Base-by-base conservation (phyloP, 495 filamentous ascomycete genomes). In the Beverwykella pulmonaria region DNA sequence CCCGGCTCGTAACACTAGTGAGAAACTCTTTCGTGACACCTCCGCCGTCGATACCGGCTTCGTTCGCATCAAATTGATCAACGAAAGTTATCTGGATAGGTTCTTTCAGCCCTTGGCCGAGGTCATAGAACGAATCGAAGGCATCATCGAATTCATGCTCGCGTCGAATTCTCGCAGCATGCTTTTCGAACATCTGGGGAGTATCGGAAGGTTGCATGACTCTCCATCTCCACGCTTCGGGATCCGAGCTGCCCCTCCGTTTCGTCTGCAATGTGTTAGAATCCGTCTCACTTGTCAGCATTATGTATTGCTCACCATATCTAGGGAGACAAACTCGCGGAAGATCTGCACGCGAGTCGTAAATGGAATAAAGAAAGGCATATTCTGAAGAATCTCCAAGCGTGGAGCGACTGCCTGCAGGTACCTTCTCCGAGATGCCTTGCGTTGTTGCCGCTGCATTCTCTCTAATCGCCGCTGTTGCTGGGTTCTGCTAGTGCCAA, bases 21-120 rank as follows among this genome's bases (percentile, higher is more conserved):
- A 98, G 80, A 70, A 99, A 99, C 71, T 99, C 94, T 71, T 99
- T 99, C 15, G 93, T 98, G 17, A 99, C 94, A 48, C 94, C 94
- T 29, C 94, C 94, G 0, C 94, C 94, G 74, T 99, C 94, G 63
- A 99, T 97, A 30, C 94, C 94, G 6, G 94, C 92, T 77, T 99
- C 94, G 26, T 84, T 81, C 1, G 87, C 86, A 58, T 88, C 88
- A 67, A 96, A 99, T 67, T 91, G 84, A 71, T 99, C 94, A 17
- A 97, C 90, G 71, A 98, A 99, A 15, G 90, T 93, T 69, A 99
- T 98, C 74, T 96, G 92, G 23, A 99, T 97, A 0, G 95, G 94
- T 73, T 99, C 93, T 73, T 98, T 98, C 59, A 99, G 80, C 0
- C 87, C 87, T 17, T 92, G 90, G 0, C 88, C 88, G 6, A 98